Evolutionary conservation across 2,329 filamentous ascomycete genomes (phyloP), one percentile per base, ranked within the genome.

Genomic region (Arthrobotrys iridis): DNA sequence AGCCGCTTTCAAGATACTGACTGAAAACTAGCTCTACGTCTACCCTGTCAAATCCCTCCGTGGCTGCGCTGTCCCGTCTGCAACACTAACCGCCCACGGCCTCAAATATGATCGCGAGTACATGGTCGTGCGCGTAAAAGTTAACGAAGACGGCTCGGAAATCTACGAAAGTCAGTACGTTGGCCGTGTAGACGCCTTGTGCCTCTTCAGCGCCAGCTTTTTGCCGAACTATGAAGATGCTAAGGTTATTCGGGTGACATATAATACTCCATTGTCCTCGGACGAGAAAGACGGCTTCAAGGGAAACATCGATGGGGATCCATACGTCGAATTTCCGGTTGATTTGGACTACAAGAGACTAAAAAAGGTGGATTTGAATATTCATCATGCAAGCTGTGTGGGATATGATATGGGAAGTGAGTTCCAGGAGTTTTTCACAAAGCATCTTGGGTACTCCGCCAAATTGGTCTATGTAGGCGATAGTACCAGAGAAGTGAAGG

Each of bases 21-120:
- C 11, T 60, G 26, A 15, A 18, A 6, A 41, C 43, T n/a, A 76
- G 72, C 84, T 93, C 35, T 91, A 89, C 81, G 85, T 90, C 52
- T 92, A 93, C 81, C 90, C 91, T 43, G 89, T 93, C 82, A 93
- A 93, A 80, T 89, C 86, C 5, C 85, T 92, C n/a, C 87, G 88
- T 35, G 87, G 87, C 58, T 86, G 90, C 63, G 81, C 84, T 15
- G 82, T 92, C 30, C 72, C 83, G 3, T 81, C 82, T 0, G 85
- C 88, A 2, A 81, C 82, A n/a, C 81, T 92, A 50, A 87, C 86
- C 3, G 83, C 84, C n/a, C 85, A 88, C 77, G 90, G 90, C 11
- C 84, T 92, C 78, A 83, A 84, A 41, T 83, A 90, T 80, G 91
- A 93, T 82, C 87, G 91, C 7, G 84, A 85, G 33, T 93, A 91